Evolutionary conservation across 495 filamentous ascomycete species (phyloP).

Genomic region (Xylaria acuta): DNA sequence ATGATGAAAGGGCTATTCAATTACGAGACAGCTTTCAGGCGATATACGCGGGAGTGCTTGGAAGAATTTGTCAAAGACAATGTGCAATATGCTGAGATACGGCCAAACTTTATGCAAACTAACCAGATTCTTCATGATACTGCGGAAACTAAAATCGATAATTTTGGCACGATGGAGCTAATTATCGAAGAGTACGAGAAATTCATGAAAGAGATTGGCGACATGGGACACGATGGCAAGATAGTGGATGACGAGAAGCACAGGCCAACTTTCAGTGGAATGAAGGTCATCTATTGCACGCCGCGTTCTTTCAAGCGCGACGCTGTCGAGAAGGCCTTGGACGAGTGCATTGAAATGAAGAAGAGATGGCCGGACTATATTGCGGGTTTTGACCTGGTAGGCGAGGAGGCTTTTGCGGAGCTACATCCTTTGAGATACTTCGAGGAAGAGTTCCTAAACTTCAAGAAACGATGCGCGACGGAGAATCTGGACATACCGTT

Average conservation of each 20-base stretch:
- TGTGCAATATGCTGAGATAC: conserved; percentile 64
- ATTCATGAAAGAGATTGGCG: conserved; percentile 47
- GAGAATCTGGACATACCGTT: conserved; percentile 85
- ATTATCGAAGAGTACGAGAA: conserved; percentile 55
- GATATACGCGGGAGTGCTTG: conserved; percentile 54
- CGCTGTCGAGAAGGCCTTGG: conserved; percentile 68
- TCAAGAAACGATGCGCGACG: conserved; percentile 72
- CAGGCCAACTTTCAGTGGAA: conserved; percentile 44
- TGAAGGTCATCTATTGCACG: conserved; percentile 61
- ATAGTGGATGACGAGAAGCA: conserved; percentile 34
- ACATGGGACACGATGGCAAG: conserved; percentile 34
- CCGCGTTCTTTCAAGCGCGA: conserved; percentile 63
- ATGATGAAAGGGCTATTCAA: conserved; percentile 69
- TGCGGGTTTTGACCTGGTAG: conserved; percentile 85
- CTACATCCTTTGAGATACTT: conserved; percentile 74
- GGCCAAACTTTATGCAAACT: conserved; percentile 62
- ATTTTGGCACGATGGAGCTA: conserved; percentile 56
- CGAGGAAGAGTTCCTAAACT: conserved; percentile 79
- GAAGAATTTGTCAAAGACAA: conserved; percentile 59
- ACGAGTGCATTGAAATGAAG: conserved; percentile 81
- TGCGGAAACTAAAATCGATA: conserved; percentile 49
- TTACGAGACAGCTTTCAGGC: conserved; percentile 57
- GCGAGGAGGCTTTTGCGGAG: conserved; percentile 71
- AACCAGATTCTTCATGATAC: conserved; percentile 58
- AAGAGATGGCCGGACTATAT: conserved; percentile 72